phyloP scores from a whole-genome alignment of 192 early-diverging fungal species.

The Martensiomyces pterosporus region DNA sequence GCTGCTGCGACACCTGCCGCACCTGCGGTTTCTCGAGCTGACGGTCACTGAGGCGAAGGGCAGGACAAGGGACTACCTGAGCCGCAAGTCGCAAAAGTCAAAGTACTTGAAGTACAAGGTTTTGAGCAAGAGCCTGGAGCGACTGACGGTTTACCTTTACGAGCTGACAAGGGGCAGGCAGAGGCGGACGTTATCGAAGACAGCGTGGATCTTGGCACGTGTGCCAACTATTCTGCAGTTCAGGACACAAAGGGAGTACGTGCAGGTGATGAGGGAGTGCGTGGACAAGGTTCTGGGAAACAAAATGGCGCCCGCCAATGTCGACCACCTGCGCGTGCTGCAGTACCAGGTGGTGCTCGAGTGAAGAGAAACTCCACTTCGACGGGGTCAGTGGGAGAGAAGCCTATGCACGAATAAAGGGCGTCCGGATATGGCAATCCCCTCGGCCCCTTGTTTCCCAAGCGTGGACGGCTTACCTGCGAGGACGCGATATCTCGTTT shows the following conservation, averaged over 20 bases:
- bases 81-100: constrained; percentile 23
- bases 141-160: constrained; percentile 6
- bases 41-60: constrained; percentile 14
- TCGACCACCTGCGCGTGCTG: constrained; percentile 1
- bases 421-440: too few species aligned
- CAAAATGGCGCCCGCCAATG: constrained; percentile 5
- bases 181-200: constrained; percentile 20
- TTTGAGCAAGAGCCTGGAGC: constrained; percentile 13
- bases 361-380: too few species aligned
- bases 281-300: not conserved
- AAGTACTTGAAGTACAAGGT: not conserved
- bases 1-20: constrained; percentile 10
- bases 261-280: constrained; percentile 6
- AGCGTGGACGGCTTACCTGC: too few species aligned
- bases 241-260: constrained; percentile 7
- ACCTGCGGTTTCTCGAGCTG: constrained; percentile 11
- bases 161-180: constrained; percentile 2
- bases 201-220: constrained; percentile 15
- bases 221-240: constrained; percentile 21
- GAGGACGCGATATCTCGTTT: too few species aligned
- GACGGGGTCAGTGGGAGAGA: too few species aligned
- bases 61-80: constrained; percentile 33
- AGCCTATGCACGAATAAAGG: too few species aligned
- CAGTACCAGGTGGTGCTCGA: constrained; percentile 1
- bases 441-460: too few species aligned